phyloP scores from a whole-genome alignment of 2,329 filamentous ascomycete genomes.

The Helicocarpus griseus region DNA sequence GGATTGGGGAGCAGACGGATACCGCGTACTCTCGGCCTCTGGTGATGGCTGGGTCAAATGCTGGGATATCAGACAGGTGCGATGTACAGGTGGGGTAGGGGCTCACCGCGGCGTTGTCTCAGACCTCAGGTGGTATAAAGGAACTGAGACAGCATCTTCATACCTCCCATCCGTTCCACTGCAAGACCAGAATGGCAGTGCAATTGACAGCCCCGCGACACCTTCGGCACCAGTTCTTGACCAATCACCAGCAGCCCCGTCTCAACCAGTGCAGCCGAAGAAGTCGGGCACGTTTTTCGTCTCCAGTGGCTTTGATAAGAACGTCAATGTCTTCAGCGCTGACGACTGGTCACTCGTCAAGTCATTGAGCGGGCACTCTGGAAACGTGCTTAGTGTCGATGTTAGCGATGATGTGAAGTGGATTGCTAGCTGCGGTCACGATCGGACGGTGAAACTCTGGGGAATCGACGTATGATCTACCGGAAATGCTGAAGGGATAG shows the following conservation, averaged over 20 bases:
- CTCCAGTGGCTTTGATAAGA: slow-evolving; percentile 83
- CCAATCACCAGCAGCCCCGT: slow-evolving; percentile 7
- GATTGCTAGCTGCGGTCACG: slow-evolving; percentile 91
- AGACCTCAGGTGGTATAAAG: slow-evolving; percentile 89
- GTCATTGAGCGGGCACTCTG: slow-evolving; percentile 79
- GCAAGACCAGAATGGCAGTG: slow-evolving; percentile 49
- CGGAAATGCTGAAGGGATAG: neutral
- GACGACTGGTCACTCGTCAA: slow-evolving; percentile 93
- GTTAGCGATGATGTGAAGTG: slow-evolving; percentile 76
- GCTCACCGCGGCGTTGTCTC: slow-evolving; percentile 87
- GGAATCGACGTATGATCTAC: slow-evolving; percentile 70
- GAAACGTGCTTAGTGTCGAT: slow-evolving; percentile 84
- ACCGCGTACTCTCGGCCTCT: slow-evolving; percentile 85
- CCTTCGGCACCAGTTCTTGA: slow-evolving; percentile 10
- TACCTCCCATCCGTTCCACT: slow-evolving; percentile 52
- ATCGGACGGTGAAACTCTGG: slow-evolving; percentile 94
- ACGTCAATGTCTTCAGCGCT: slow-evolving; percentile 89
- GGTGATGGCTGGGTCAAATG: slow-evolving; percentile 95
- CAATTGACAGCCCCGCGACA: slow-evolving; percentile 10
- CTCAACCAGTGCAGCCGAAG: slow-evolving; percentile 52
- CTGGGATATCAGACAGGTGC: slow-evolving; percentile 90
- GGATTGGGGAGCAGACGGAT: slow-evolving; percentile 85
- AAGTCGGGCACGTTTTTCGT: slow-evolving; percentile 89
- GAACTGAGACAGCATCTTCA: slow-evolving; percentile 61
- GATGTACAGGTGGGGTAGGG: slow-evolving; percentile 72